A percentile compares a stretch with the other conserved stretches of the same genome.
Conservation (phyloP, 2,329 filamentous ascomycete species). For the Calonectria montana region DNA sequence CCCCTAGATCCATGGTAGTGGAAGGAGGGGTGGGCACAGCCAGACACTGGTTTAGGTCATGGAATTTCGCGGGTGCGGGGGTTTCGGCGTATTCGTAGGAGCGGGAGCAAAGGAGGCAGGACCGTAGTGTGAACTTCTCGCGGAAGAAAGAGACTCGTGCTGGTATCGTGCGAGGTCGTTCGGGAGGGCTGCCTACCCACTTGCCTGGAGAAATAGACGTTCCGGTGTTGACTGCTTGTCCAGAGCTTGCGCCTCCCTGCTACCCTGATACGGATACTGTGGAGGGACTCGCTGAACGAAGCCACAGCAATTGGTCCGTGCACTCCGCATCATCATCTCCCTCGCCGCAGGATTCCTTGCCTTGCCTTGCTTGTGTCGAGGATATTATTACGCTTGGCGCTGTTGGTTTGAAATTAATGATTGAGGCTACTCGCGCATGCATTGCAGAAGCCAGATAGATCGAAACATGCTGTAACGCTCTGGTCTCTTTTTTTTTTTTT, state of each 20-base stretch:
- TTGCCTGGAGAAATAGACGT: constrained; percentile 42
- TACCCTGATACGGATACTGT: constrained; percentile 5
- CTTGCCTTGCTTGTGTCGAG: constrained; percentile 23
- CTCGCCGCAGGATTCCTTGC: constrained; percentile 2
- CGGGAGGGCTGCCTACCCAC: constrained; percentile 38
- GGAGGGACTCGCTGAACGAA: constrained; percentile 19
- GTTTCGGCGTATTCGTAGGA: constrained; percentile 13
- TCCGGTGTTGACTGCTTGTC: constrained; percentile 33
- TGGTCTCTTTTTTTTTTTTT: neutral
- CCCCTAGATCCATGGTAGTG: constrained; percentile 73
- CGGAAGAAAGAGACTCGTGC: constrained; percentile 24
- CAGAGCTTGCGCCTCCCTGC: constrained; percentile 22
- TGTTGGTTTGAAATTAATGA: constrained; percentile 34
- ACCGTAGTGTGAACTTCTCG: constrained; percentile 12
- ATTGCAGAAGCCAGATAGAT: neutral
- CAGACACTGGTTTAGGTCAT: constrained; percentile 48
- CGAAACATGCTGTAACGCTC: neutral
- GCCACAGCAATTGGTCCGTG: constrained; percentile 33
- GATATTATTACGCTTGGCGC: constrained; percentile 26
- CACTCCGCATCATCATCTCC: constrained; percentile 17
- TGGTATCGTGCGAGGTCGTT: constrained; percentile 39
- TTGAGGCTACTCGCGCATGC: neutral
- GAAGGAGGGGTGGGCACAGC: constrained; percentile 51
- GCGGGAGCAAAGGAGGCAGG: neutral
- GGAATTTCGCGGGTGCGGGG: constrained; percentile 36